Evolutionary conservation across 2,329 filamentous ascomycete species (phyloP), one percentile per base, ranked within the genome.

Genomic region (Fusarium sp.): DNA sequence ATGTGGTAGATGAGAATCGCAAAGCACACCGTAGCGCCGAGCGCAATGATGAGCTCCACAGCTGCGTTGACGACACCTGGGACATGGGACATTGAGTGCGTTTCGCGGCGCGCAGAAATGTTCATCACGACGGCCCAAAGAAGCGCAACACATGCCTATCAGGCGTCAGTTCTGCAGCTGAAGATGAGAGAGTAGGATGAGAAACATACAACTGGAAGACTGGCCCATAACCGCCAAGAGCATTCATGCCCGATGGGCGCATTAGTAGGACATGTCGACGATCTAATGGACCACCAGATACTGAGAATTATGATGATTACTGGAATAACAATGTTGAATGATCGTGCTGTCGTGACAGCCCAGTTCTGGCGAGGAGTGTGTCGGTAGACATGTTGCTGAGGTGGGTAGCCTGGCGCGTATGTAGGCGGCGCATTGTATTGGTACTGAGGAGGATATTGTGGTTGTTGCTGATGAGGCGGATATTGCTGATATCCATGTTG

Each of bases 221-320:
- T 72, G 10, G 71, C 42, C 73, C 74, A 76, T 2, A 75, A 54
- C 27, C 74, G 32, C 71, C 68, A 72, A 4, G 69, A 74, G 51
- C 74, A 76, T 4, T 50, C 25, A n/a, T 69, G 55, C 10, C 56
- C 61, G 8, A 65, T 55, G 8, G 32, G 37, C 5, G 59, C 70
- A 55, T 63, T 50, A 14, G 27, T 49, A 1, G 73, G 71, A 49
- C 74, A 76, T 13, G 67, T 53, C n/a, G 65, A 60, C 4, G 68
- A 60, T 13, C 63, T 54, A 13, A 72, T 46, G 49, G 72, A 74
- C 74, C 74, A 76, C 74, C 74, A 85, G 12, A 89, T 66, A 13
- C 85, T 75, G 18, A 85, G 71, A 28, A 80, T 58, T 49, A 86
- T 78, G 28, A 81, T 80, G 14, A 80, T 59, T 9, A 79, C 80